These are phyloP conservation scores for Iberis amara DNA, from an alignment of 441 rosid genomes.

Conservation along the genomic window DNA sequence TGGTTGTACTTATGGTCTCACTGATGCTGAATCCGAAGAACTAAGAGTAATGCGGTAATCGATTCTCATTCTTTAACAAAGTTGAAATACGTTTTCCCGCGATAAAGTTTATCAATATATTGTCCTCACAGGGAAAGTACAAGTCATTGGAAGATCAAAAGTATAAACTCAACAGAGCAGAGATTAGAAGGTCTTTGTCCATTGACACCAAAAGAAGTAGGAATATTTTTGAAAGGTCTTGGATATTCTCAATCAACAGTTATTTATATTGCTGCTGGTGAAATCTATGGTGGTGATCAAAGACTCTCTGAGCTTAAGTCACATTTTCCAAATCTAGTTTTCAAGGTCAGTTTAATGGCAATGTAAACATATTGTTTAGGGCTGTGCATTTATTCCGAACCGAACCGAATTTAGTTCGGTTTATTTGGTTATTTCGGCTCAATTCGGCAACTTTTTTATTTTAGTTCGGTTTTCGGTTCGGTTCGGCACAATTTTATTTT, in stretches of 20 bases:
- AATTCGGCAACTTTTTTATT: no score
- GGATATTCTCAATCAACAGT: constrained; percentile 68
- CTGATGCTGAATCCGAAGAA: constrained; percentile 73
- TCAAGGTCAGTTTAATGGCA: constrained; percentile 49
- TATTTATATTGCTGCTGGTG: constrained; percentile 83
- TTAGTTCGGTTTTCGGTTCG: no score
- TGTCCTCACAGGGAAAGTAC: constrained; percentile 56
- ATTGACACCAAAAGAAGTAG: constrained; percentile 86
- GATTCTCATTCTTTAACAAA: constrained; percentile 17
- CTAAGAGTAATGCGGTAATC: constrained; percentile 73
- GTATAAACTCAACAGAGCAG: constrained; percentile 82
- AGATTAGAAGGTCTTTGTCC: constrained; percentile 83
- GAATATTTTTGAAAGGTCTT: constrained; percentile 71
- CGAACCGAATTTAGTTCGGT: no score
- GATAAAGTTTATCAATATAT: neutral
- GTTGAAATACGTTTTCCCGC: no score
- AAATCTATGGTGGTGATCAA: constrained; percentile 70
- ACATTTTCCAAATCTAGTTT: constrained; percentile 67
- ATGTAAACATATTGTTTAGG: no score
- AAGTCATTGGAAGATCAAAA: constrained; percentile 86
- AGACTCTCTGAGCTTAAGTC: constrained; percentile 60
- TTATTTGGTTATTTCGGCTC: no score
- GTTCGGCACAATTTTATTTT: no score
- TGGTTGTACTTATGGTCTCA: constrained; percentile 82
- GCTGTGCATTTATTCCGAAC: no score